phyloP scores from a whole-genome alignment of 306 rosid genomes.

The Vigna nakashimae region DNA sequence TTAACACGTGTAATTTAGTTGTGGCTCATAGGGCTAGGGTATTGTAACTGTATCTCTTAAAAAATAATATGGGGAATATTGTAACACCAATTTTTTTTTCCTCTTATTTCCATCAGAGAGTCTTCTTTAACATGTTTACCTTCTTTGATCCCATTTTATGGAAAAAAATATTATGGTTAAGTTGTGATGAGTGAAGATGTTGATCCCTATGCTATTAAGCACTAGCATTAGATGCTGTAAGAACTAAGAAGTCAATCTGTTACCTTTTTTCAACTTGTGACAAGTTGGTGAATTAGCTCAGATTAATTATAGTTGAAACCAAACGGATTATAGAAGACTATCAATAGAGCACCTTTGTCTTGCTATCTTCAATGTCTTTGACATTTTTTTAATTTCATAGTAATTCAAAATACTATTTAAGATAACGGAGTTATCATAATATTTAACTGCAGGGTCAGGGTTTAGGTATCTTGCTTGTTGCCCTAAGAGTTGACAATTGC shows the following conservation, averaged over 20 bases:
- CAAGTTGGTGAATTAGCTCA: conserved; percentile 39
- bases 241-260: conserved; percentile 31
- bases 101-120: conserved; percentile 11
- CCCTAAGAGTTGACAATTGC: conserved; percentile 88
- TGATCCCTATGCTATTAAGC: conserved; percentile 23
- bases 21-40: neutral
- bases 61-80: conserved; percentile 1
- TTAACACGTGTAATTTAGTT: conserved; percentile 24
- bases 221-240: conserved; percentile 39
- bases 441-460: conserved; percentile 92
- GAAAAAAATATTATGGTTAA: conserved; percentile 19
- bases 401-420: conserved; percentile 52
- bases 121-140: conserved; percentile 17
- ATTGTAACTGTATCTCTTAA: neutral
- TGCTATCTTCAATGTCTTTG: conserved; percentile 49
- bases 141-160: neutral
- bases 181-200: conserved; percentile 13
- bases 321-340: conserved; percentile 42
- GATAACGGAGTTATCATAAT: conserved; percentile 68
- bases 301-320: conserved; percentile 44
- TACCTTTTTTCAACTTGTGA: conserved; percentile 25
- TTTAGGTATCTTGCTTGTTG: conserved; percentile 88
- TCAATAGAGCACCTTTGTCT: conserved; percentile 45
- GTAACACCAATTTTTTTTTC: neutral
- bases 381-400: conserved; percentile 43